Percentiles rank a stretch among this genome's conserved stretches.
These are phyloP conservation scores for Glycine soja DNA, from an alignment of 306 rosid genomes.

Conservation along the genomic window DNA sequence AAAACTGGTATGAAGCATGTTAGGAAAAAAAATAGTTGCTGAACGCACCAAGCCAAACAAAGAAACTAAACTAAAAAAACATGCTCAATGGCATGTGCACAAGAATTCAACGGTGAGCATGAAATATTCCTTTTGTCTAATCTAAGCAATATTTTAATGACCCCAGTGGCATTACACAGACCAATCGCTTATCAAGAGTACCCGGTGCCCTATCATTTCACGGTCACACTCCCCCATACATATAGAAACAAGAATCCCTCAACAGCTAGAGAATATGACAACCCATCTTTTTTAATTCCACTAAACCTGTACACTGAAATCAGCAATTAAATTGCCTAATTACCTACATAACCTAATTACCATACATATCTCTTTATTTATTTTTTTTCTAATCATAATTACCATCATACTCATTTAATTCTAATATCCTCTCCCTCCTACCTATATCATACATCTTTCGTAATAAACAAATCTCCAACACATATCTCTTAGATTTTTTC, in stretches of 20 bases:
- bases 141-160: constrained; percentile 31
- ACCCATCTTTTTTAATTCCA: constrained; percentile 38
- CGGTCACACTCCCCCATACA: constrained; percentile 50
- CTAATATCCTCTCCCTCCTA: constrained; percentile 21
- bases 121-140: constrained; percentile 28
- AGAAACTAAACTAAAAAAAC: background rate
- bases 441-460: constrained; percentile 10
- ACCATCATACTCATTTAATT: constrained; percentile 6
- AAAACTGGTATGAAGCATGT: too few relatives aligned
- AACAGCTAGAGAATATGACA: constrained; percentile 53
- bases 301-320: constrained; percentile 54
- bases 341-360: constrained; percentile 56
- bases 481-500: background rate
- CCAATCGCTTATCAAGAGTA: constrained; percentile 51
- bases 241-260: constrained; percentile 56
- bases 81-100: background rate
- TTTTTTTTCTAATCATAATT: background rate
- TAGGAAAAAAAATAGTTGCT: background rate
- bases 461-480: constrained; percentile 36
- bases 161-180: constrained; percentile 37
- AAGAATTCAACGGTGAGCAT: background rate
- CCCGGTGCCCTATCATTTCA: constrained; percentile 56
- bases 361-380: too few relatives aligned
- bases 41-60: background rate
- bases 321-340: constrained; percentile 54